These are phyloP conservation scores for Microdochium trichocladiopsis DNA, from an alignment of 2,329 filamentous ascomycete genomes.

Conservation along the genomic window DNA sequence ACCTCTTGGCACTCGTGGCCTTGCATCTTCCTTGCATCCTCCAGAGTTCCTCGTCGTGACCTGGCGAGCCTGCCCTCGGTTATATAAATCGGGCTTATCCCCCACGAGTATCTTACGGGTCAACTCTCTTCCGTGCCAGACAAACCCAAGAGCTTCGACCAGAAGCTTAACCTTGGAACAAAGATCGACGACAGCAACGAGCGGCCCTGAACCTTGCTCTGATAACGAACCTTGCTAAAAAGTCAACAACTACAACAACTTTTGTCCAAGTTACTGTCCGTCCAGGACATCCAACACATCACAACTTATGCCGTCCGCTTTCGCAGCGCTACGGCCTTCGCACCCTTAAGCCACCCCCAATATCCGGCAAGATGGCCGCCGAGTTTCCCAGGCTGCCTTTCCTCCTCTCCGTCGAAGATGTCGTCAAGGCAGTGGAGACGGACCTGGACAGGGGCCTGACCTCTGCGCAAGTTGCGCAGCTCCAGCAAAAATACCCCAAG, in stretches of 20 bases:
- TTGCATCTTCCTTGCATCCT: neutral
- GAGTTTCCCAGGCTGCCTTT: constrained; percentile 50
- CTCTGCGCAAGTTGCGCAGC: constrained; percentile 48
- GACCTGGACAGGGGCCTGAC: constrained; percentile 62
- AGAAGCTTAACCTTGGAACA: neutral
- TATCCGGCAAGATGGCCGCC: constrained; percentile 29
- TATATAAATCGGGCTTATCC: neutral
- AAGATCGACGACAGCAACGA: neutral
- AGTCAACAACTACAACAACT: neutral
- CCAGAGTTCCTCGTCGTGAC: neutral
- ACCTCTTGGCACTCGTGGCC: neutral
- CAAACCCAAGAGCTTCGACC: neutral
- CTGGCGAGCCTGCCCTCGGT: neutral
- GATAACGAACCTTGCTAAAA: too few species aligned
- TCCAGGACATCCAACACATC: neutral
- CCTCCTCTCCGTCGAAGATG: constrained; percentile 53
- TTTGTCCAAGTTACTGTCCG: neutral
- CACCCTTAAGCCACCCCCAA: constrained; percentile 3
- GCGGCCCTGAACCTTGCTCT: neutral
- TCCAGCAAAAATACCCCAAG: constrained; percentile 52
- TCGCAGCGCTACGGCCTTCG: constrained; percentile 2
- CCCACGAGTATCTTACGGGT: neutral
- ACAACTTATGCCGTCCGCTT: neutral
- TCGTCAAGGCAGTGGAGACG: constrained; percentile 54
- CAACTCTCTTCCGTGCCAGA: neutral